A percentile compares a stretch with the other conserved stretches of the same genome.
Evolutionary conservation across 768 basidiomycete species (phyloP).

Genomic region (Suillus paluster): DNA sequence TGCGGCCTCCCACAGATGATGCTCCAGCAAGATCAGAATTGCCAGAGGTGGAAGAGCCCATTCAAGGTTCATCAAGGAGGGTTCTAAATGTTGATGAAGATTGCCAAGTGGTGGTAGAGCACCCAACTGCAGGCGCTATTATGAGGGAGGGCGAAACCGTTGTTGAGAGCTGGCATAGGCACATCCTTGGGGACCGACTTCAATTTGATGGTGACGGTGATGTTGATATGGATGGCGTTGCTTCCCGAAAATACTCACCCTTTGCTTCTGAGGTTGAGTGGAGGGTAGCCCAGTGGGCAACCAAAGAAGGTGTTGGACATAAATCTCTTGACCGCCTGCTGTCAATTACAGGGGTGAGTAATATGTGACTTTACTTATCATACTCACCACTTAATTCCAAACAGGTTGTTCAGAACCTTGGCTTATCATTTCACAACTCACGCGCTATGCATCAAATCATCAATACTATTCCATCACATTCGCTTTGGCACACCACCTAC

Average conservation of each 20-base stretch:
- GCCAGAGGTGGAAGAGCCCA: no score
- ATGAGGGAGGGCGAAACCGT: no score
- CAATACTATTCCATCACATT: not conserved
- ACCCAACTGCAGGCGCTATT: not conserved
- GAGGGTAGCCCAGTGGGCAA: not conserved
- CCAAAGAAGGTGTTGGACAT: not conserved
- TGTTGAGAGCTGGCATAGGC: no score
- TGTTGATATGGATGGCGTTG: no score
- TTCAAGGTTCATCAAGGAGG: no score
- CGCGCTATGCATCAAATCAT: not conserved
- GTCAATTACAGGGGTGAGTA: not conserved
- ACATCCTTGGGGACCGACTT: no score
- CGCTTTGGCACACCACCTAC: not conserved
- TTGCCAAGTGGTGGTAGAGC: not conserved
- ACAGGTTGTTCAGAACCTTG: not conserved
- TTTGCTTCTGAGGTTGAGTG: not conserved
- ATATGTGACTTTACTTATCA: no score
- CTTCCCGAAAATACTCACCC: not conserved
- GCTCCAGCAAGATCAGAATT: no score
- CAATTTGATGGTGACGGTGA: no score
- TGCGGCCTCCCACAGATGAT: no score
- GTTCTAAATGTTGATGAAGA: not conserved
- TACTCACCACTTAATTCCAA: no score
- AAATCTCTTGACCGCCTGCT: not conserved
- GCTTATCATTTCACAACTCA: not conserved